Base-by-base conservation (phyloP, 2,329 filamentous ascomycete genomes). In the Colletotrichum salicis region DNA sequence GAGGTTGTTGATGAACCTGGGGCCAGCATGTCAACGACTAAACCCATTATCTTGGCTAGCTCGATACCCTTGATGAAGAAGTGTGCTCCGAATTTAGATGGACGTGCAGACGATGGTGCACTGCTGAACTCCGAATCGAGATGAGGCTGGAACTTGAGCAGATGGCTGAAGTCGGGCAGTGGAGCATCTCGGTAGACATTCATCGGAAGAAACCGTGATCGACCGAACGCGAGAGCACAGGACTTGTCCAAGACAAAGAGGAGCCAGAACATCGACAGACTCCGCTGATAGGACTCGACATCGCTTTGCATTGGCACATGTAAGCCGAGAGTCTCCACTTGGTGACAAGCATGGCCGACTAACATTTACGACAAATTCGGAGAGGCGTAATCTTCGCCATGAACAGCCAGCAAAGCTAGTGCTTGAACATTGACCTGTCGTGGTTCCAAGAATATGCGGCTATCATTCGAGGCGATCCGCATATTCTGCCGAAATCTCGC, bases 321-420 rank as follows among this genome's bases (percentile, higher is more conserved):
- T 15, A 67, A 27, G 12, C 65, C 65, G 12, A 67, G 22, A 5
- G 65, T 58, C 52, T 67, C 65, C 3, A 58, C 65, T 31, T 67
- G 65, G 2, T 58, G 65, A 51, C 65, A 64, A 22, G 65, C 58
- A 37, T 67, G 65, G 4, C 65, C 65, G 8, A 67, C 65, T 1
- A 67, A 8, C 65, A 67, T 67, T 58, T 58, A 67, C 0, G 65
- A 67, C 31, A 67, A 29, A 51, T 67, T 67, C 3, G 58, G 58
- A 22, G 65, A 67, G 3, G 58, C 52, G 15, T 67, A 67, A 13
- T 67, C 65, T 35, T 67, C 65, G 5, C 65, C 65, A n/a, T 67
- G 65, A 3, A 67, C 22, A 0, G 65, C 65, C 7, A 67, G 6
- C 11, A 67, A 5, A 7, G 65, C 4, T 1, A 67, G 31, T 15